phyloP scores from a whole-genome alignment of 2,329 filamentous ascomycete genomes.

The Didymella pomorum region DNA sequence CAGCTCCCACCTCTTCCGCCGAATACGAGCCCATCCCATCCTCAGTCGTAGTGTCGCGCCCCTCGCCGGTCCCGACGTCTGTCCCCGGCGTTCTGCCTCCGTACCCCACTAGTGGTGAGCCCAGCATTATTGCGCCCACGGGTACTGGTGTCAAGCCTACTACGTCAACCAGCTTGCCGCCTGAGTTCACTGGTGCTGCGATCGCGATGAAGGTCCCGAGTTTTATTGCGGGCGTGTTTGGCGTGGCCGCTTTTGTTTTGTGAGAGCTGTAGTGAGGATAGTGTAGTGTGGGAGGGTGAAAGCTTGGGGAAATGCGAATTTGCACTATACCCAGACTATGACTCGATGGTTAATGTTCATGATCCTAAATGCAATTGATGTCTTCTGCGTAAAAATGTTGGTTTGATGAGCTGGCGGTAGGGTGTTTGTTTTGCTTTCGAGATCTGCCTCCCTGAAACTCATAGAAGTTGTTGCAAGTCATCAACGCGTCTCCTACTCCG shows the following conservation, averaged over 20 bases:
- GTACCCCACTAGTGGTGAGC: constrained; percentile 19
- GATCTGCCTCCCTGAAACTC: no score
- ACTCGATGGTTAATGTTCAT: no score
- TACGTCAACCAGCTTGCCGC: constrained; percentile 14
- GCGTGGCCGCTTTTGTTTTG: constrained; percentile 31
- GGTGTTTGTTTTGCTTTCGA: no score
- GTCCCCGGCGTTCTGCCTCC: constrained; percentile 14
- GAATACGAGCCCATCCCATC: constrained; percentile 12
- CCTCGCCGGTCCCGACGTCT: constrained; percentile 8
- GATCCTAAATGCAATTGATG: no score
- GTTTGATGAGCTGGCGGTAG: neutral
- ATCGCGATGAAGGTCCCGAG: constrained; percentile 23
- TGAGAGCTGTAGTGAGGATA: neutral
- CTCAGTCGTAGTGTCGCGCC: constrained; percentile 9
- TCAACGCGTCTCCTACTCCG: no score
- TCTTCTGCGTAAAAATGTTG: no score
- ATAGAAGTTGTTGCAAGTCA: no score
- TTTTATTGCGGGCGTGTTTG: constrained; percentile 29
- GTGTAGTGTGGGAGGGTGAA: neutral
- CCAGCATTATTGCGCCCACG: constrained; percentile 6
- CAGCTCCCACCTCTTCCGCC: constrained; percentile 1
- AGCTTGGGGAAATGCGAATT: no score
- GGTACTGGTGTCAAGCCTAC: constrained; percentile 15
- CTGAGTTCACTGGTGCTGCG: constrained; percentile 35
- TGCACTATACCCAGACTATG: neutral